Evolutionary conservation across 2,329 filamentous ascomycete species (phyloP).

Genomic region (Ophiocordyceps sinensis): DNA sequence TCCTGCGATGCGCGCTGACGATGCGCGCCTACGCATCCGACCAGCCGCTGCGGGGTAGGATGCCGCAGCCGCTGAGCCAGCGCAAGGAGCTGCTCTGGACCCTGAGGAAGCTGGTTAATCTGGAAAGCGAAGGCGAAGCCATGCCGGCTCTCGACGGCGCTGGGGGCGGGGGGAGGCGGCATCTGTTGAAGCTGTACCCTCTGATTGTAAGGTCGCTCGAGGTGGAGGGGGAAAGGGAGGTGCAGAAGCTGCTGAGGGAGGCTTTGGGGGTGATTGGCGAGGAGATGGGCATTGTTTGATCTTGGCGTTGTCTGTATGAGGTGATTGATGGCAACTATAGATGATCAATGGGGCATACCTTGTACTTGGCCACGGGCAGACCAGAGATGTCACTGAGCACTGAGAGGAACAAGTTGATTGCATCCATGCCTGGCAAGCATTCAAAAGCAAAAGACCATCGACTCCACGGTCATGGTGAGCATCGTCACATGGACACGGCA

Average conservation of each 20-base stretch:
- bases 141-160: slow-evolving; percentile 41
- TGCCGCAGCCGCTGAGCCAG: slow-evolving; percentile 76
- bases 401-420: too few species aligned
- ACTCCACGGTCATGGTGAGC: too few species aligned
- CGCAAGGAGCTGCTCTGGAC: slow-evolving; percentile 65
- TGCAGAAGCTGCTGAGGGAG: slow-evolving; percentile 41
- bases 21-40: slow-evolving; percentile 81
- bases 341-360: too few species aligned
- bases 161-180: slow-evolving; percentile 50
- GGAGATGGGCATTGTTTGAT: slow-evolving; percentile 22
- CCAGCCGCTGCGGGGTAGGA: slow-evolving; percentile 74
- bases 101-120: slow-evolving; percentile 47
- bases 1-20: slow-evolving; percentile 66
- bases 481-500: too few species aligned
- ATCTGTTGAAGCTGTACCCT: slow-evolving; percentile 70
- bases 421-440: too few species aligned
- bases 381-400: too few species aligned
- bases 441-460: too few species aligned
- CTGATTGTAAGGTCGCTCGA: slow-evolving; percentile 52
- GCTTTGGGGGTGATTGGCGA: slow-evolving; percentile 48
- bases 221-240: slow-evolving; percentile 42
- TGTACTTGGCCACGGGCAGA: too few species aligned
- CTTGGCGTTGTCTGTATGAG: neutral
- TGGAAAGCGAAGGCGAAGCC: slow-evolving; percentile 56
- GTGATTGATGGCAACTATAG: too few species aligned